These are phyloP conservation scores for Tanacetum coccineum DNA, from an alignment of 129 eudicot genomes.

Conservation along the genomic window DNA sequence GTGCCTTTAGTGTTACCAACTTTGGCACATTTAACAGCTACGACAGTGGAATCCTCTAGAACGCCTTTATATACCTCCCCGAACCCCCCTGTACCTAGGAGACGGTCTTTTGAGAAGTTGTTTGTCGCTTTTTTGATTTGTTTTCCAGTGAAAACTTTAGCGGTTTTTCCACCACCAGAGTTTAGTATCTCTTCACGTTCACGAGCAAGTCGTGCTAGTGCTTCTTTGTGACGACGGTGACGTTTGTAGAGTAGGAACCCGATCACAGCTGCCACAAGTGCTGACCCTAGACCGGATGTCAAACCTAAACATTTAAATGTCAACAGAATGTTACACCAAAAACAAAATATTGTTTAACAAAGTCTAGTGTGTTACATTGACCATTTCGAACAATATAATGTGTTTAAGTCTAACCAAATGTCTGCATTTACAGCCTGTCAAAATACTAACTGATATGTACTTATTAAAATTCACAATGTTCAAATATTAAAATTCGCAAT, in stretches of 20 bases:
- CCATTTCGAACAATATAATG: not conserved
- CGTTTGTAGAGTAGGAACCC: slow-evolving; percentile 58
- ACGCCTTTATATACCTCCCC: slow-evolving; percentile 78
- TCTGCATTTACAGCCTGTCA: not conserved
- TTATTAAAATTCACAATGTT: not conserved
- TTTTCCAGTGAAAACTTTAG: slow-evolving; percentile 74
- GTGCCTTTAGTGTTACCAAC: slow-evolving; percentile 85
- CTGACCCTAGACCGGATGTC: slow-evolving; percentile 54
- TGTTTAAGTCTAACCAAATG: not conserved
- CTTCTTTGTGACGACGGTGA: slow-evolving; percentile 56
- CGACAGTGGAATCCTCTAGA: slow-evolving; percentile 63
- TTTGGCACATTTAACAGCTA: slow-evolving; percentile 89
- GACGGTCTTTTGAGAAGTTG: slow-evolving; percentile 71
- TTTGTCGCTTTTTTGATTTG: slow-evolving; percentile 80
- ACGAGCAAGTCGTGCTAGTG: slow-evolving; percentile 58
- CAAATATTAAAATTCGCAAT: not conserved
- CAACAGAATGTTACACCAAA: slow-evolving; percentile 4
- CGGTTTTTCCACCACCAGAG: slow-evolving; percentile 68
- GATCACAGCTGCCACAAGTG: slow-evolving; percentile 45
- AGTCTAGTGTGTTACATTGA: not conserved
- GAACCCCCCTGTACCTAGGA: slow-evolving; percentile 75
- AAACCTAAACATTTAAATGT: slow-evolving; percentile 46
- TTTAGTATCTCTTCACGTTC: slow-evolving; percentile 89
- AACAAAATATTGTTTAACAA: not conserved
- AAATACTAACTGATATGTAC: not conserved